Evolutionary conservation across 1,139 yeast genomes (phyloP), one percentile per base, ranked within the genome.

Genomic region (Diutina neorugosa): DNA sequence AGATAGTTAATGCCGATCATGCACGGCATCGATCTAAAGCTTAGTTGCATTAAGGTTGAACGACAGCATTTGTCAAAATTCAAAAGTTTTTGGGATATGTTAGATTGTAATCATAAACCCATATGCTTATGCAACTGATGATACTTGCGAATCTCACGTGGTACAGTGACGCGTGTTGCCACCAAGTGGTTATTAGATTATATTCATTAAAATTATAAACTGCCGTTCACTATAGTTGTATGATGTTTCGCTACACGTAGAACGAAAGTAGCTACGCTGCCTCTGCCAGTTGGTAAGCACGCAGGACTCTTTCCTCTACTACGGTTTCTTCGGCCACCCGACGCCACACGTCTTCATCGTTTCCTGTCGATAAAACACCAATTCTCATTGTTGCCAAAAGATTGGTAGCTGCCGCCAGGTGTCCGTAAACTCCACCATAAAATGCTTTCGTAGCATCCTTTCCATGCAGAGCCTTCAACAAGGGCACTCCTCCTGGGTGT

Each of bases 311-410:
- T 11, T 63, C 57, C 9, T 62, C 65, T 5, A 66, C 65, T 23
- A 69, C 70, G 6, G 74, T 72, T 57, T 73, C 77, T 58, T 74
- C 78, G 2, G 67, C 77, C 6, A 73, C 76, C 51, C 77, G 60
- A 57, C 77, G 77, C 97, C 96, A 90, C 19, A 87, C 88, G 60
- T 87, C 87, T 57, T 83, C 87, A 59, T 87, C 91, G 60, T 86
- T 78, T 4, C 90, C 88, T n/a, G 88, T 86, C 58, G 90, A 87
- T 48, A 83, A 66, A 19, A 80, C 81, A 0, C 87, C 90, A 20
- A 84, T 78, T 60, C 91, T 69, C 91, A 84, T 84, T 0, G 90
- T 84, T 0, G 90, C 89, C 56, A 84, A 65, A 51, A 84, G 64
- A 61, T 84, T 84, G 54, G 78, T 76, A 0, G 90, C 90, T 0